A percentile compares a stretch with the other conserved stretches of the same genome.
These are phyloP conservation scores for Claviceps pazoutovae DNA, from an alignment of 2,329 filamentous ascomycete genomes.

Conservation along the genomic window DNA sequence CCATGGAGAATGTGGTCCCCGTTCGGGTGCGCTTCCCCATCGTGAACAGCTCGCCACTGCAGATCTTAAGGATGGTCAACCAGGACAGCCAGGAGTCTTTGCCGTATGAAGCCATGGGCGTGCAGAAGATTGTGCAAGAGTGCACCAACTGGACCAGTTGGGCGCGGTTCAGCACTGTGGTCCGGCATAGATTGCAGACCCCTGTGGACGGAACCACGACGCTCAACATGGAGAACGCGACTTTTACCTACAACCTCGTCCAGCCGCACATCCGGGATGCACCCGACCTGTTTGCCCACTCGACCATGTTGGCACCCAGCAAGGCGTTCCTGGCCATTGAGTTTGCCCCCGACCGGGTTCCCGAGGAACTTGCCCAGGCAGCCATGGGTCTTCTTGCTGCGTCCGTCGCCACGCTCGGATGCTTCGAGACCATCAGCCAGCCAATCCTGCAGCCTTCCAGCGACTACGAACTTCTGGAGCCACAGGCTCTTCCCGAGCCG, in stretches of 20 bases:
- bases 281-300: constrained; percentile 32
- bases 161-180: constrained; percentile 38
- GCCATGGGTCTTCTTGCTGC: constrained; percentile 31
- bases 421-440: constrained; percentile 30
- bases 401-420: constrained; percentile 31
- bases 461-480: constrained; percentile 22
- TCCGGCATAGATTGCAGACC: constrained; percentile 30
- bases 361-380: constrained; percentile 26
- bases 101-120: constrained; percentile 36
- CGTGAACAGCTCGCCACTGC: constrained; percentile 29
- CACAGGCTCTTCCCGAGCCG: constrained; percentile 26
- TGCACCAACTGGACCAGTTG: constrained; percentile 42
- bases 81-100: constrained; percentile 32
- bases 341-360: constrained; percentile 31
- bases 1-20: constrained; percentile 32
- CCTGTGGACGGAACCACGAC: constrained; percentile 23
- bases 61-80: constrained; percentile 35
- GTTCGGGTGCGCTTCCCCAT: constrained; percentile 34
- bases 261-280: constrained; percentile 27
- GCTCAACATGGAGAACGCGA: constrained; percentile 30
- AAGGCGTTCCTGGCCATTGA: constrained; percentile 29
- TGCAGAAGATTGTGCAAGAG: constrained; percentile 34
- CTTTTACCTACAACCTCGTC: constrained; percentile 29
- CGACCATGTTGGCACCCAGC: constrained; percentile 22
- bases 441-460: constrained; percentile 29